phyloP scores from a whole-genome alignment of 495 filamentous ascomycete genomes.

The Aspergillus diversus region DNA sequence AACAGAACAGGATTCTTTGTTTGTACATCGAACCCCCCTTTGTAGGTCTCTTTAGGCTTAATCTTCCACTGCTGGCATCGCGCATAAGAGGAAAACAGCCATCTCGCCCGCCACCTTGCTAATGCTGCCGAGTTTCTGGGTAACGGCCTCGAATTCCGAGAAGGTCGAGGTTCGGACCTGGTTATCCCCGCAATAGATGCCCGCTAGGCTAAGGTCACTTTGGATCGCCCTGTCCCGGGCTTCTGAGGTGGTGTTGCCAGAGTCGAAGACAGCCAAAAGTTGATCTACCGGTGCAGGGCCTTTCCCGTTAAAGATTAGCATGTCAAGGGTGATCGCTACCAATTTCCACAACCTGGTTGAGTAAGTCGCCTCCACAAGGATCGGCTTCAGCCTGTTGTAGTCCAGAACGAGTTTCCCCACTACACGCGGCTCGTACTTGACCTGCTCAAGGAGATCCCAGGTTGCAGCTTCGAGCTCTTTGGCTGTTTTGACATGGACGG shows the following conservation, averaged over 20 bases:
- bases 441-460: constrained; percentile 4
- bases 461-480: constrained; percentile 12
- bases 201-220: constrained; percentile 1
- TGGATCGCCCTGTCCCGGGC: neutral
- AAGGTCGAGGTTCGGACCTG: constrained; percentile 12
- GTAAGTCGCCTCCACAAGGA: constrained; percentile 7
- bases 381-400: constrained; percentile 2
- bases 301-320: neutral
- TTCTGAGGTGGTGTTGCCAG: neutral
- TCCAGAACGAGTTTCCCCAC: constrained; percentile 8
- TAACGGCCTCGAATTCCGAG: neutral
- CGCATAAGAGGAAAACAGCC: neutral
- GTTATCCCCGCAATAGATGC: constrained; percentile 16
- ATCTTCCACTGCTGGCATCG: constrained; percentile 40
- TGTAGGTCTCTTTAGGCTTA: constrained; percentile 46
- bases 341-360: neutral
- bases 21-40: constrained; percentile 42
- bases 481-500: constrained; percentile 5
- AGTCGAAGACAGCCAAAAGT: neutral
- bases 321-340: neutral
- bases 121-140: constrained; percentile 3
- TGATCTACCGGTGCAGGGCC: neutral
- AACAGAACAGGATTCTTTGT: constrained; percentile 50
- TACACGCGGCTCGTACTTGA: neutral
- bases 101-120: constrained; percentile 12